Evolutionary conservation across 1,139 yeast species (phyloP), one percentile per base, ranked within the genome.

Genomic region (Yamadazyma membranifaciens): DNA sequence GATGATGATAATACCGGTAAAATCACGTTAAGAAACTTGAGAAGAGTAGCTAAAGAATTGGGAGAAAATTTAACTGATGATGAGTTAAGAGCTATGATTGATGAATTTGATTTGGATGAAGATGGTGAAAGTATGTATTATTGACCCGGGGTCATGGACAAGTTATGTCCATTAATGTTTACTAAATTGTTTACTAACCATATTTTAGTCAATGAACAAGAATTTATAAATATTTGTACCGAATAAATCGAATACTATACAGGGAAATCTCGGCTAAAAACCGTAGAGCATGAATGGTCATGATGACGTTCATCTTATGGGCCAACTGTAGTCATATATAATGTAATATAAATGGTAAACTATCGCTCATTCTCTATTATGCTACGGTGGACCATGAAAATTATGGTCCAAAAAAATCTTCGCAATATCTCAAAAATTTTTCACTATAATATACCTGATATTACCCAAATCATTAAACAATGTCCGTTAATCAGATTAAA

Each of bases 21-120:
- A 59, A 92, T 94, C 33, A 75, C 86, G 44, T 70, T 92, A 40
- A 77, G 92, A 50, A 87, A 91, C 56, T 73, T 94, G 44, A 80
- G 95, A 62, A 76, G 94, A 45, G 96, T 92, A 1, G 95, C 98
- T 13, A 86, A 86, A 55, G 98, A 92, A 50, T 67, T 94, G 46
- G 97, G 97, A 1, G 98, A 94, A 61, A 87, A 85, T 54, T 69
- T 94, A 45, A 84, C 88, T 9, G 98, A 92, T 50, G 96, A 89
- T 45, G 98, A 94, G 55, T 71, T 94, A 42, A 77, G 86, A 50
- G 97, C 98, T 10, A 92, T 94, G 98, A 92, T 94, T 50, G 97
- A 91, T 48, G 98, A 92, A 63, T 94, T 94, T 57, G 99, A 94
- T 63, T 67, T 92, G 44, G 98, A 94, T 60, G 96, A 87, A 47